These are phyloP conservation scores for Coemansia sp. DNA, from an alignment of 192 early-diverging fungal species.

Conservation along the genomic window DNA sequence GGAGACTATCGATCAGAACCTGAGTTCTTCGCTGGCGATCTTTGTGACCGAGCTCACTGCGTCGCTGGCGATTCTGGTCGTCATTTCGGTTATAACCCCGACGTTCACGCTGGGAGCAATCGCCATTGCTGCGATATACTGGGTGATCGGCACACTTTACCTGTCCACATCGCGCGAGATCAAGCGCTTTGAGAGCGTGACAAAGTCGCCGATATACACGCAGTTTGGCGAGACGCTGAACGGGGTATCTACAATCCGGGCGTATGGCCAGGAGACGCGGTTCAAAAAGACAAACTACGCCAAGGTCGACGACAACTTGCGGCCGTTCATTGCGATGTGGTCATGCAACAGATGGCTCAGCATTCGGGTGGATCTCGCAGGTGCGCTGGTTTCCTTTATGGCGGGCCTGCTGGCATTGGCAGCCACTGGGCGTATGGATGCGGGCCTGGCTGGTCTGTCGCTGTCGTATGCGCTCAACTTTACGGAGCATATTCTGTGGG, in stretches of 20 bases:
- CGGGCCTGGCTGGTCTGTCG: slow-evolving; percentile 79
- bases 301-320: slow-evolving; percentile 72
- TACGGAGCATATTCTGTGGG: slow-evolving; percentile 70
- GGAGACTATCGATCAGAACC: slow-evolving; percentile 63
- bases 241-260: slow-evolving; percentile 74
- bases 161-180: slow-evolving; percentile 71
- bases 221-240: slow-evolving; percentile 71
- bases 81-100: slow-evolving; percentile 62
- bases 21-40: slow-evolving; percentile 54
- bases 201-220: slow-evolving; percentile 66
- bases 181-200: slow-evolving; percentile 78
- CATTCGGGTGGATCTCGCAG: slow-evolving; percentile 64
- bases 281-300: slow-evolving; percentile 42
- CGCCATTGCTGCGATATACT: slow-evolving; percentile 61
- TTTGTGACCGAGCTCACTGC: slow-evolving; percentile 56
- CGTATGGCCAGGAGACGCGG: slow-evolving; percentile 65
- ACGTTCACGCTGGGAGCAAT: slow-evolving; percentile 73
- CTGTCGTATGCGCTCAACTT: slow-evolving; percentile 79
- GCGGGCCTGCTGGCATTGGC: slow-evolving; percentile 61
- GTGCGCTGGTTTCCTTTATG: slow-evolving; percentile 50
- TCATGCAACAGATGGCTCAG: slow-evolving; percentile 82
- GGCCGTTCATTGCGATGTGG: slow-evolving; percentile 79
- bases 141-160: slow-evolving; percentile 61
- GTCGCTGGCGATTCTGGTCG: slow-evolving; percentile 52
- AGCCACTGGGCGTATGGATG: slow-evolving; percentile 53